Evolutionary conservation across 2,329 filamentous ascomycete species (phyloP).

Genomic region (Fonsecaea pugnacius): DNA sequence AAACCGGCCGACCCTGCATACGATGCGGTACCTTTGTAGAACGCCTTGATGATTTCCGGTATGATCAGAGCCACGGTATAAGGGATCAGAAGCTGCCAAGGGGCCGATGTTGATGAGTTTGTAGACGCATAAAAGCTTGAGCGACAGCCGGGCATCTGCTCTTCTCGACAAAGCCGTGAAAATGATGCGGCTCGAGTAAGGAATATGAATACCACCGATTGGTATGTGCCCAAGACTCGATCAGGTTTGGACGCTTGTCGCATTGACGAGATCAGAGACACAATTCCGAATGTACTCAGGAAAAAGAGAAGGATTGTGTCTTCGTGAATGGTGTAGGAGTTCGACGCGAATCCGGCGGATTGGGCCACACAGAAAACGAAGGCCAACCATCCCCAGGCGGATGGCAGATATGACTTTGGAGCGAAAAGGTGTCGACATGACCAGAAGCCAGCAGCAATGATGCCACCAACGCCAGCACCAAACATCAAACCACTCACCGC

Average conservation of each 20-base stretch:
- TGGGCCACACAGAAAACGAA: conserved; percentile 81
- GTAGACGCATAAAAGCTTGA: conserved; percentile 95
- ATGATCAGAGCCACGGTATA: conserved; percentile 70
- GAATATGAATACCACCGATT: conserved; percentile 80
- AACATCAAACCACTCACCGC: conserved; percentile 40
- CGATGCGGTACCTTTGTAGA: conserved; percentile 78
- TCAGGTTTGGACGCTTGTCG: conserved; percentile 70
- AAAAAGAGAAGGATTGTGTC: conserved; percentile 93
- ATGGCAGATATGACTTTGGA: conserved; percentile 63
- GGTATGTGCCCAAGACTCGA: conserved; percentile 76
- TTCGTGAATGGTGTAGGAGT: conserved; percentile 99
- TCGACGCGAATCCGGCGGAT: conserved; percentile 92
- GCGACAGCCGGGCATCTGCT: conserved; percentile 95
- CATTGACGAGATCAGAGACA: conserved; percentile 75
- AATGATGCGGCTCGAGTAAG: conserved; percentile 80
- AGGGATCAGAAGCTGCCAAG: conserved; percentile 81
- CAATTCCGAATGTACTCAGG: conserved; percentile 80
- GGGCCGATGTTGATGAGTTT: conserved; percentile 87
- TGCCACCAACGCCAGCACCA: conserved; percentile 51
- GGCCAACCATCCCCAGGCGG: conserved; percentile 86
- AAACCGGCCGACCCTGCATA: conserved; percentile 83
- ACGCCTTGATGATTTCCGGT: conserved; percentile 75
- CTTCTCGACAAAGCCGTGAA: conserved; percentile 91
- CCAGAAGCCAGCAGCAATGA: conserved; percentile 45
- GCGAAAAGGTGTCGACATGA: conserved; percentile 18